These are phyloP conservation scores for Aspergillus indologenus DNA, from an alignment of 495 filamentous ascomycete genomes.

Conservation along the genomic window DNA sequence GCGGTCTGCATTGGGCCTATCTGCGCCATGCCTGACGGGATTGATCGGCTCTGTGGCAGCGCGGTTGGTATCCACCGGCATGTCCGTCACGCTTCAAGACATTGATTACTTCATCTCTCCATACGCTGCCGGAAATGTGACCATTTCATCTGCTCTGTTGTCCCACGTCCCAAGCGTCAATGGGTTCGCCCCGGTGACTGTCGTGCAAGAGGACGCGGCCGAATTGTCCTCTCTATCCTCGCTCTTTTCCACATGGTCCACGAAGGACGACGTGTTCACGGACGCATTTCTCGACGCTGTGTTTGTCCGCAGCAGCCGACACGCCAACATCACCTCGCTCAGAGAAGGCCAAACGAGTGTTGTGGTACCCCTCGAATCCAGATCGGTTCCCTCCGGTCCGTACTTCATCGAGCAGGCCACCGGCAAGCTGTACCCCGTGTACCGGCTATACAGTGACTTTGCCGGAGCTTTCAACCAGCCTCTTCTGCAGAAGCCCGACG, in stretches of 20 bases:
- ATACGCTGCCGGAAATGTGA: slow-evolving; percentile 2
- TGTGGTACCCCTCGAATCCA: not conserved
- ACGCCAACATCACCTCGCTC: not conserved
- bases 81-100: slow-evolving; percentile 3
- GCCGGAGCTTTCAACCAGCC: slow-evolving; percentile 12
- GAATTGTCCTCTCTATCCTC: not conserved
- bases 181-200: slow-evolving; percentile 1
- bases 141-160: not conserved
- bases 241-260: slow-evolving; percentile 3
- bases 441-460: slow-evolving; percentile 12
- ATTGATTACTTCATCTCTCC: slow-evolving; percentile 8
- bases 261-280: slow-evolving; percentile 8
- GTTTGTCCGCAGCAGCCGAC: not conserved
- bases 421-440: slow-evolving; percentile 7
- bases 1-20: not conserved
- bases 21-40: slow-evolving; percentile 5
- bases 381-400: slow-evolving; percentile 3
- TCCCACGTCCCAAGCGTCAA: slow-evolving; percentile 4
- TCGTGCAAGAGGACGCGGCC: not conserved
- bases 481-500: slow-evolving; percentile 14
- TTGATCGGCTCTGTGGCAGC: not conserved
- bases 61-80: slow-evolving; percentile 2
- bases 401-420: slow-evolving; percentile 14
- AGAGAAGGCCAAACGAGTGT: not conserved
- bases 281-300: slow-evolving; percentile 6